A percentile compares a stretch with the other conserved stretches of the same genome.
Evolutionary conservation across 495 filamentous ascomycete genomes (phyloP).

Genomic region (Rostrohypoxylon terebratum): DNA sequence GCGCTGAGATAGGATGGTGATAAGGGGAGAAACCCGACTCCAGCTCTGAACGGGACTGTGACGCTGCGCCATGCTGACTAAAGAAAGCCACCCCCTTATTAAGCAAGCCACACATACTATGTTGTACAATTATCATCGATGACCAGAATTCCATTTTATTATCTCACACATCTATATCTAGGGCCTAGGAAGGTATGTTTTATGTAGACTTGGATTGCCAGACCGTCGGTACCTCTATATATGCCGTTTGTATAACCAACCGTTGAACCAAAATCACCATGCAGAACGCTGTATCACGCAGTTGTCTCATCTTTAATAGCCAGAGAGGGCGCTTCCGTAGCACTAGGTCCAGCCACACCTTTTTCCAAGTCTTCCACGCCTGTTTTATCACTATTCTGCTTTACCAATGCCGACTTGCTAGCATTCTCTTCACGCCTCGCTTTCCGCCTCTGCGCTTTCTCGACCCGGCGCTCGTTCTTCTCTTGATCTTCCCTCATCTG

Average conservation of each 20-base stretch:
- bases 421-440: slow-evolving; percentile 18
- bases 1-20: neutral
- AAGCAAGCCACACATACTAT: slow-evolving; percentile 9
- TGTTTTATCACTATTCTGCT: slow-evolving; percentile 9
- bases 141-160: neutral
- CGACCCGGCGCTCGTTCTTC: slow-evolving; percentile 62
- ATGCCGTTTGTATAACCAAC: neutral
- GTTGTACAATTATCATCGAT: neutral
- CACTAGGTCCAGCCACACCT: neutral
- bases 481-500: slow-evolving; percentile 77
- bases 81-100: slow-evolving; percentile 1
- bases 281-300: slow-evolving; percentile 12
- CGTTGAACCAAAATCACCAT: neutral
- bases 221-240: neutral
- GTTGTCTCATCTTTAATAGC: slow-evolving; percentile 25
- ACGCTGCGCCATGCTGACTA: neutral
- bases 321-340: neutral
- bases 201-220: neutral
- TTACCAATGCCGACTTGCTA: slow-evolving; percentile 1
- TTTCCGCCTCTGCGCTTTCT: slow-evolving; percentile 28
- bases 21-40: neutral
- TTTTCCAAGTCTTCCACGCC: slow-evolving; percentile 17
- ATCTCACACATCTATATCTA: neutral
- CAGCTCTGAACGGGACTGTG: too few relatives aligned
- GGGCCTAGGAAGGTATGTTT: neutral